Evolutionary conservation across 495 filamentous ascomycete genomes (phyloP), one percentile per base, ranked within the genome.

Genomic region (Aspergillus sclerotioniger): DNA sequence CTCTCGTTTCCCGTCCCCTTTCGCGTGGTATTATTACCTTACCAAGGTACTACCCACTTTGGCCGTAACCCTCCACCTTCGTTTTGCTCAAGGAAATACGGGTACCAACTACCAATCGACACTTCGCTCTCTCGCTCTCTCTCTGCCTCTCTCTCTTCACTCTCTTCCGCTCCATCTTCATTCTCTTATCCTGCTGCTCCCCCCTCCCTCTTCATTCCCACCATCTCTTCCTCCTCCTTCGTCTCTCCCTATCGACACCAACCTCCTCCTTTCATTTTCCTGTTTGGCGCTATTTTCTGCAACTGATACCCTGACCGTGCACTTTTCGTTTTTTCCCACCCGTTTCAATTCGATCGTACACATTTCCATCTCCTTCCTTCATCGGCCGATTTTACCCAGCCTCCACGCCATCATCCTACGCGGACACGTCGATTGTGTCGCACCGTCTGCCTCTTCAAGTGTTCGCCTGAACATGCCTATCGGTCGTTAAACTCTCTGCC

Each of bases 401-500:
- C 31, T 50, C 25, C 47, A 17, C 20, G 25, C n/a, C 8, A 32
- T 28, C 46, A 8, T 25, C 47, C 0, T 25, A 50, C 37, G 37
- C 37, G 37, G 37, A 41, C 37, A 41, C 37, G 37, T 50, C 47
- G 47, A 50, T 32, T 25, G 37, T 41, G 37, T 41, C 48, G 20
- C 16, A 25, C 21, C 32, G 3, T 49, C 21, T 41, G 21, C 44
- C 17, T 31, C 3, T 16, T 32, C 13, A 7, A 31, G 20, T 28
- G 41, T 50, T 60, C 29, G 21, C 51, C 45, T 57, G 60, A 69
- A 59, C 58, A 69, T 69, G 67, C 57, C 51, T 60, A 60, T 60
- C 64, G 47, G 57, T 57, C 64, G 62, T 51, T 69, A 57, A 65
- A 63, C 56, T 37, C n/a, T 46, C 56, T 69, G 59, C 67, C 64